Conservation (phyloP, 2,329 filamentous ascomycete genomes). For the Claviceps maximensis region DNA sequence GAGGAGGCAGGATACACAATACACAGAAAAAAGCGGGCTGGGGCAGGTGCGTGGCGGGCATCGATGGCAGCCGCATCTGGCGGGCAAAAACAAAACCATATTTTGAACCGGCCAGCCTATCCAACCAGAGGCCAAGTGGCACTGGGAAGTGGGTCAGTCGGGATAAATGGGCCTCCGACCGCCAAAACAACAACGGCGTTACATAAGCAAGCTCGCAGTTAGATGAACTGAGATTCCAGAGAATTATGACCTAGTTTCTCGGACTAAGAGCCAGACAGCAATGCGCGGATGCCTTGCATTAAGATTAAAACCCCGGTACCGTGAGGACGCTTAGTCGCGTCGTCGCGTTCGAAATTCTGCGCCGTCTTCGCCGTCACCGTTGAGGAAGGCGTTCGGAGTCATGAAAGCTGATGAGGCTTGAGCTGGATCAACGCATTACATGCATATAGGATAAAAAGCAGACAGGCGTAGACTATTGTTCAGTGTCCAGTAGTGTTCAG, state of each 20-base stretch:
- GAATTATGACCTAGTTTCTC: background rate
- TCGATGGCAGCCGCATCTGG: background rate
- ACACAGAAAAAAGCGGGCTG: slow-evolving; percentile 6
- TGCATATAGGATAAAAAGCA: too few relatives aligned
- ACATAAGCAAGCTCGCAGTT: slow-evolving; percentile 13
- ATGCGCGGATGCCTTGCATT: background rate
- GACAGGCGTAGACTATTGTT: too few relatives aligned
- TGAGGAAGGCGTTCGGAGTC: too few relatives aligned
- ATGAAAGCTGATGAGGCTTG: too few relatives aligned
- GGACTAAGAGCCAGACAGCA: background rate
- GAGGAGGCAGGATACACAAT: slow-evolving; percentile 18
- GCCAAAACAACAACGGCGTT: slow-evolving; percentile 10
- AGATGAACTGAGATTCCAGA: slow-evolving; percentile 15
- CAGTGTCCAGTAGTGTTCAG: too few relatives aligned
- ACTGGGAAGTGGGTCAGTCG: background rate
- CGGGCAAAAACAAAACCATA: background rate
- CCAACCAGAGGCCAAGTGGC: background rate
- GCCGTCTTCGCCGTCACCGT: too few relatives aligned
- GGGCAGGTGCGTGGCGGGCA: slow-evolving; percentile 2
- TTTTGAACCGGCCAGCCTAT: background rate
- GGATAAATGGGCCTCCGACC: background rate
- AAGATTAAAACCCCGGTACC: background rate
- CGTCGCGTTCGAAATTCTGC: too few relatives aligned
- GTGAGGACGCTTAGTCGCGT: background rate
- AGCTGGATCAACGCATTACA: too few relatives aligned